Base-by-base conservation (phyloP, 768 basidiomycete species). In the Mycena olivaceomarginata region DNA sequence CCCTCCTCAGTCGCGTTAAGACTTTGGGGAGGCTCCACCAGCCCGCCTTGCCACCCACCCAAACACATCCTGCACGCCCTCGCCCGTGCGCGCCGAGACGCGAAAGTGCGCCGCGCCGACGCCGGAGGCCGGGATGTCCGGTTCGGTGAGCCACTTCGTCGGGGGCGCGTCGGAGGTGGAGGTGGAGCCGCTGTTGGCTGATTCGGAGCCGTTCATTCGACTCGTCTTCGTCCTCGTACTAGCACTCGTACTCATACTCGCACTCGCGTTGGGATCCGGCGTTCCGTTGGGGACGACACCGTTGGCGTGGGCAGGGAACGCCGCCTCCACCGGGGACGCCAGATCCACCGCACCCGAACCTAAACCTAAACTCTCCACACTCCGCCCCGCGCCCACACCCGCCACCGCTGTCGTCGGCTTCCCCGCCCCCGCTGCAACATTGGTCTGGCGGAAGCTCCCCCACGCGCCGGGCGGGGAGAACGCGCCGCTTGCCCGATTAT, bases 11-110 rank as follows among this genome's bases (percentile, higher is more conserved):
- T 4, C 31, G 31, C 2, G 3, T 4, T 4, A 31, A 31, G 31
- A 31, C 4, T 31, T 31, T 31, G 31, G 3, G 31, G 31, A 2
- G 31, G 53, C 65, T 46, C 31, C 41, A 53, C 45, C 12, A 96
- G 93, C 39, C n/a, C 95, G 87, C 65, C 85, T 81, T 5, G 92
- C 94, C 56, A 97, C 88, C 80, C 96, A 96, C 82, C 92, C 93
- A 80, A 96, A 97, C n/a, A 95, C 93, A 1, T 93, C 93, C 1
- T 82, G 66, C 0, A 96, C 94, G 10, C 94, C 93, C 46, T 91
- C 89, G 0, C 96, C 96, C 5, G 94, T 95, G 84, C 95, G 95
- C 4, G 96, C 95, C 1, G 93, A 94, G 8, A 94, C 91, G 81
- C 94, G 93, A 83, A 96, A 95, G 13, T 96, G 85, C 82, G 88